phyloP scores from a whole-genome alignment of 2,329 filamentous ascomycete species.

The Penicillium rolfsii region DNA sequence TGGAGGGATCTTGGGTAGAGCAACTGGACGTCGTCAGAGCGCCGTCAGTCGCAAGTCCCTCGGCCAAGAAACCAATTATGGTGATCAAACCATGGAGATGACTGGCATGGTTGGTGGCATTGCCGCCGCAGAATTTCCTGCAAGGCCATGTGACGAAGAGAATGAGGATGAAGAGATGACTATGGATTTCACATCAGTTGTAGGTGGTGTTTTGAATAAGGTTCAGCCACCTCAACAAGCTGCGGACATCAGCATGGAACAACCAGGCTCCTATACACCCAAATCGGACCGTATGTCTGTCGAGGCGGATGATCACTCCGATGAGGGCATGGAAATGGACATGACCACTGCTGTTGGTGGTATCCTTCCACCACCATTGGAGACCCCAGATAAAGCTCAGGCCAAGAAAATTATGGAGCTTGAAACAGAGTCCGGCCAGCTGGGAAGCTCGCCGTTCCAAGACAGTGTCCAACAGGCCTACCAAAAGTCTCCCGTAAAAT shows the following conservation, averaged over 20 bases:
- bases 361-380: conserved; percentile 54
- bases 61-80: conserved; percentile 50
- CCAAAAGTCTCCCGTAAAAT: conserved; percentile 28
- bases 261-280: conserved; percentile 16
- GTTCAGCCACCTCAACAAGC: conserved; percentile 7
- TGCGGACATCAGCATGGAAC: conserved; percentile 19
- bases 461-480: conserved; percentile 40
- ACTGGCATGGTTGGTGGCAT: conserved; percentile 51
- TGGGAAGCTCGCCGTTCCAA: conserved; percentile 53
- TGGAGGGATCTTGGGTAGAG: conserved; percentile 71
- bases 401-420: conserved; percentile 64
- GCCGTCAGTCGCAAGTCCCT: conserved; percentile 48
- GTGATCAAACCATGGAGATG: conserved; percentile 53
- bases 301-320: conserved; percentile 35
- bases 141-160: conserved; percentile 34
- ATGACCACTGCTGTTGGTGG: conserved; percentile 56
- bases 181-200: conserved; percentile 53
- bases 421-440: conserved; percentile 56
- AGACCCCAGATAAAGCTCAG: conserved; percentile 48
- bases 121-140: conserved; percentile 28
- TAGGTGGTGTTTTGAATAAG: conserved; percentile 47
- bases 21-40: conserved; percentile 38
- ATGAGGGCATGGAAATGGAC: conserved; percentile 59
- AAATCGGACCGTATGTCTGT: conserved; percentile 28
- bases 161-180: conserved; percentile 52